Evolutionary conservation across 139 green algal species (phyloP), one percentile per base, ranked within the genome.

Genomic region (Spirogloea muscicola): DNA sequence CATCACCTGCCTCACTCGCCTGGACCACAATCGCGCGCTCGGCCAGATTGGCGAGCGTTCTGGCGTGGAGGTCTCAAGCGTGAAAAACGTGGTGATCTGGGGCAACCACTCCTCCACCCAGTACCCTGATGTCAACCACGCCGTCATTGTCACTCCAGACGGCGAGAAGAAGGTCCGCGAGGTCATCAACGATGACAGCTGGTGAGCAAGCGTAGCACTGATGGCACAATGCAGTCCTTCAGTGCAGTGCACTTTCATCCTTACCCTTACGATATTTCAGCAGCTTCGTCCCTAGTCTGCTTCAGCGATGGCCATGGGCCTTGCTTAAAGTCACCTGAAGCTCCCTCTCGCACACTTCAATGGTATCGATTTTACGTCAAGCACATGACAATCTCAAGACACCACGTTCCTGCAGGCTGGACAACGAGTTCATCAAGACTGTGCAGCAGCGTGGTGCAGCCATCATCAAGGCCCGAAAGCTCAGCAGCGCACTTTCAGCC

Each of bases 21-120:
- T 98, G 42, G 93, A 98, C 84, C 93, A 98, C 87, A 98, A 98
- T 89, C 82, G 93, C 48, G 91, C 92, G 0, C 77, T 97, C 48
- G 92, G 87, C 7, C 91, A 94, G 89, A 74, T 97, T 3, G 74
- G 88, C 0, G 87, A 93, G 81, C 84, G 86, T 34, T 72, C 78
- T 1, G 86, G 84, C 9, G 71, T 82, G 5, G 86, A 89, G 41
- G 86, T 92, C 18, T 84, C 64, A 25, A 79, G 87, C 7, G 93
- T 98, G 3, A 88, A 88, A 51, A 97, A 97, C 76, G 88, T 90
- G 18, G 96, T 93, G 82, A 97, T 98, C 82, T 98, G 93, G 93
- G 93, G 93, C 74, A 98, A 98, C 86, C 93, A 98, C 85, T 92
- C 84, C 7, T 91, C 81, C 55, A 96, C 92, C 31, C 91, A 96